Percentiles rank a stretch among this genome's conserved stretches.
Evolutionary conservation across 1,284 basidiomycete genomes (phyloP).

Genomic region (Gastroboletus turbinatus): DNA sequence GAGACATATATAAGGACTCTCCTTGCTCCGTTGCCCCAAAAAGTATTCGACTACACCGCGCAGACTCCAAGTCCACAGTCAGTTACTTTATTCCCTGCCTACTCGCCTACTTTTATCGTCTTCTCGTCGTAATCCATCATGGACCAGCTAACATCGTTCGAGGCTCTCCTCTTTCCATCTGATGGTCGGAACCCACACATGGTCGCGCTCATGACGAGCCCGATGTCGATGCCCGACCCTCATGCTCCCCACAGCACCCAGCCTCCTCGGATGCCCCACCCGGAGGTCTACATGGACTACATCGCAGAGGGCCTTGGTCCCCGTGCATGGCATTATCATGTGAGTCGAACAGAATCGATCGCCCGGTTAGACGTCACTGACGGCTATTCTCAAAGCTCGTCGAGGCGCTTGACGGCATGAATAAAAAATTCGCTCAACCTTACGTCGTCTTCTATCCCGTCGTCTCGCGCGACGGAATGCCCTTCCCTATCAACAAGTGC

Average conservation of each 20-base stretch:
- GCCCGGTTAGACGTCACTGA: constrained; percentile 18
- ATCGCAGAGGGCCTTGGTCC: constrained; percentile 68
- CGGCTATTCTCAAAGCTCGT: constrained; percentile 49
- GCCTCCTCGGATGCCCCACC: constrained; percentile 66
- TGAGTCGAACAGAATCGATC: constrained; percentile 33
- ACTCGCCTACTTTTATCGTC: constrained; percentile 10
- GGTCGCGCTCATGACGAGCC: constrained; percentile 67
- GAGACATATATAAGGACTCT: constrained; percentile 31
- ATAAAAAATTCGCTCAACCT: constrained; percentile 68
- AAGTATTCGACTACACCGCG: constrained; percentile 13
- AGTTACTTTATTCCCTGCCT: constrained; percentile 25
- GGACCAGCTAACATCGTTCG: constrained; percentile 59
- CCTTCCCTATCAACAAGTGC: constrained; percentile 74
- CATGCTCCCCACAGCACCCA: constrained; percentile 42
- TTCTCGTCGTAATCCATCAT: constrained; percentile 35
- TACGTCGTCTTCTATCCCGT: constrained; percentile 78
- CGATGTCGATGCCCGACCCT: constrained; percentile 48
- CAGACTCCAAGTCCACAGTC: constrained; percentile 6
- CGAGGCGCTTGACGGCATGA: constrained; percentile 76
- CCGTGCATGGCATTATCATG: constrained; percentile 71
- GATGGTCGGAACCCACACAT: constrained; percentile 69
- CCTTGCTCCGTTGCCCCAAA: constrained; percentile 10
- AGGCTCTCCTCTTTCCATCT: constrained; percentile 63
- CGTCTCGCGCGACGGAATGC: constrained; percentile 72
- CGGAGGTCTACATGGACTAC: constrained; percentile 81